Conservation (phyloP, 192 early-diverging fungal species). For the Backusella liffmaniae region DNA sequence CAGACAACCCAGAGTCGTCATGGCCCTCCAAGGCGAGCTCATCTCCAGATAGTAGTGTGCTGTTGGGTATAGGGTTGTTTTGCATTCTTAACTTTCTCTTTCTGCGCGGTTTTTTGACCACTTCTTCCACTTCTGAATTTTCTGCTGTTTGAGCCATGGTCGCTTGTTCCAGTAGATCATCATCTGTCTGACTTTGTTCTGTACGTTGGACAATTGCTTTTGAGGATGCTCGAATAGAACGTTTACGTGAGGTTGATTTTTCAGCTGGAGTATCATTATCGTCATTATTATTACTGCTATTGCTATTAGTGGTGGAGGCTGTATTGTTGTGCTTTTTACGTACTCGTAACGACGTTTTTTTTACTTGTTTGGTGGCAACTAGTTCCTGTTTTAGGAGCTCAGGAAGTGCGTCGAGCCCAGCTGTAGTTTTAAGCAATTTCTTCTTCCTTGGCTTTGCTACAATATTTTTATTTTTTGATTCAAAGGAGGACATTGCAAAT, state of each 20-base stretch:
- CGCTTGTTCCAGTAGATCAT: background rate
- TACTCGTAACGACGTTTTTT: background rate
- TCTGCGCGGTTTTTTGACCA: background rate
- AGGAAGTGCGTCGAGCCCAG: background rate
- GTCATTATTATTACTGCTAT: background rate
- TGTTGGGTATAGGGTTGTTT: background rate
- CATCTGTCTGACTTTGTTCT: background rate
- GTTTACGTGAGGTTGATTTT: background rate
- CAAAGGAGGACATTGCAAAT: background rate
- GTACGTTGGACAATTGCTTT: background rate
- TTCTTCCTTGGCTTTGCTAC: background rate
- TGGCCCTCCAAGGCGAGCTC: background rate
- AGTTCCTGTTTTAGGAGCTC: background rate
- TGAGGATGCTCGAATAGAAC: slow-evolving; percentile 6
- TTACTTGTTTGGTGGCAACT: background rate
- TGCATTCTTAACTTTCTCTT: background rate
- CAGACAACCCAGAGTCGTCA: background rate
- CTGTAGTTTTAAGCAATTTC: background rate
- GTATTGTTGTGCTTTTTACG: background rate
- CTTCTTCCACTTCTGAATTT: background rate
- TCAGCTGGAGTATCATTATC: background rate
- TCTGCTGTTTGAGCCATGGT: background rate
- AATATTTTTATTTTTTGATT: background rate
- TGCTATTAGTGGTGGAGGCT: background rate
- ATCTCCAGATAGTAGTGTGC: background rate